Conservation (phyloP, 345 rosid species). For the Eucalyptus erythrocorys region DNA sequence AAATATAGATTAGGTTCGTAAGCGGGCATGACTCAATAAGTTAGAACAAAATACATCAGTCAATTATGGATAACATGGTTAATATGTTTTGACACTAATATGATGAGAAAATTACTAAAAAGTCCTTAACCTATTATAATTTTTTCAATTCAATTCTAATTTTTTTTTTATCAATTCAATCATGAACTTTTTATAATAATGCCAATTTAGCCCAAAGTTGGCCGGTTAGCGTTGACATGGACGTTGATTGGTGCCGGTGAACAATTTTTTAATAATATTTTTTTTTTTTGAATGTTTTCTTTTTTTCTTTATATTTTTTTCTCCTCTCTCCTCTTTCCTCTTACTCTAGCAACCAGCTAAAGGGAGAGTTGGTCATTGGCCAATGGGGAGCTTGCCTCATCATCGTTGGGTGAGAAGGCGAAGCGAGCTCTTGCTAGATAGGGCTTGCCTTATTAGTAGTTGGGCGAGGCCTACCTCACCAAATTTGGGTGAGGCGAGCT, state of each 20-base stretch:
- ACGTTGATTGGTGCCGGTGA: fast-evolving
- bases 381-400: no score
- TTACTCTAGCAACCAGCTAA: fast-evolving
- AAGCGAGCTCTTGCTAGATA: fast-evolving
- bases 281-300: no score
- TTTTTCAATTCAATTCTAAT: no score
- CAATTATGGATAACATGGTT: neutral
- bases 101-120: neutral
- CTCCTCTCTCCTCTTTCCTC: no score
- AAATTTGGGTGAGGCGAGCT: fast-evolving
- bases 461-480: fast-evolving
- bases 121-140: no score
- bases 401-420: fast-evolving
- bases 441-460: fast-evolving
- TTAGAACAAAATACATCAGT: fast-evolving
- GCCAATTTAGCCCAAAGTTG: fast-evolving
- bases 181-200: no score
- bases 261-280: no score
- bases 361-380: no score
- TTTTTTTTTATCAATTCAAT: no score
- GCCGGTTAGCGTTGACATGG: fast-evolving
- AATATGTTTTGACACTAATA: neutral
- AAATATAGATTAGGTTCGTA: neutral
- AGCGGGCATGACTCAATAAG: neutral
- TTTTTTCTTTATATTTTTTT: no score